Conservation (phyloP, 345 rosid genomes). For the Angophora floribunda region DNA sequence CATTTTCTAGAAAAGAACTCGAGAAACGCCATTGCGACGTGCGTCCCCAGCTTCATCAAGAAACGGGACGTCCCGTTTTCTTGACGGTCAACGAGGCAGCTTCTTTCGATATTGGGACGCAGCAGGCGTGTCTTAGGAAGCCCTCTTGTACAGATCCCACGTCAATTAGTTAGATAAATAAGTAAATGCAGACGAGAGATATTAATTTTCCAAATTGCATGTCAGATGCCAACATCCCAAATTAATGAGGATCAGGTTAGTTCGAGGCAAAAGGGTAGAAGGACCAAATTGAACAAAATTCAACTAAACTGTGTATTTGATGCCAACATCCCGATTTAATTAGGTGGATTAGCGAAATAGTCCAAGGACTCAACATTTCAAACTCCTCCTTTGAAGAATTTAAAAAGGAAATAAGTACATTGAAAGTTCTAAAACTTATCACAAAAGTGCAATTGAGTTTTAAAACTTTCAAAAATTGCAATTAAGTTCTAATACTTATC, state of each 20-base stretch:
- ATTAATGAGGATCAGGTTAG: not conserved
- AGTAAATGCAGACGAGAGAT: not conserved
- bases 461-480: too few species aligned
- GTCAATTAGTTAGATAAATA: too few species aligned
- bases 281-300: too few species aligned
- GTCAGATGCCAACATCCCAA: not conserved
- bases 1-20: not conserved
- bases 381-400: too few species aligned
- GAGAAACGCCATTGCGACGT: not conserved
- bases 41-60: not conserved
- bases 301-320: too few species aligned
- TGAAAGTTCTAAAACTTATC: too few species aligned
- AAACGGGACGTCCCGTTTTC: not conserved
- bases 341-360: fast-evolving
- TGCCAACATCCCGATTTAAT: not conserved
- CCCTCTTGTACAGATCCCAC: not conserved
- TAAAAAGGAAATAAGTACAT: too few species aligned
- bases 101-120: not conserved
- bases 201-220: too few species aligned
- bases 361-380: not conserved
- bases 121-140: not conserved
- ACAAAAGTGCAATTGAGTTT: too few species aligned
- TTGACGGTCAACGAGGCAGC: not conserved
- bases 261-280: too few species aligned
- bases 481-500: too few species aligned